These are phyloP conservation scores for Graphium sp. DNA, from an alignment of 2,329 filamentous ascomycete genomes.

Conservation along the genomic window DNA sequence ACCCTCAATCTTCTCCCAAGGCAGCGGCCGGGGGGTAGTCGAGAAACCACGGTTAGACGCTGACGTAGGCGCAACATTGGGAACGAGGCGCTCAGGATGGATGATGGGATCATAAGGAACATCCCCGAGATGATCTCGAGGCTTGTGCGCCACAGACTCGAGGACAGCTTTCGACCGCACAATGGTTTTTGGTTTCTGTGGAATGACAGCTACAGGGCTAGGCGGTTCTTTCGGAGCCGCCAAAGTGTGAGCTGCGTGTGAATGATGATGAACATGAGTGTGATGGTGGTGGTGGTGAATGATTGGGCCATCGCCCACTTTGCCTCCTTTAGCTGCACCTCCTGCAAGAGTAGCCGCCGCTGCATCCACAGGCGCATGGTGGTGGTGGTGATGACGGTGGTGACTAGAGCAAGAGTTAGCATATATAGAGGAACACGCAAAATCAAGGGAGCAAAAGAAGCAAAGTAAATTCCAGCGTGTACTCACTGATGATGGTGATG, in stretches of 20 bases:
- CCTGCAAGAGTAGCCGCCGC: conserved; percentile 23
- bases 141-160: conserved; percentile 51
- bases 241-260: neutral
- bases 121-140: conserved; percentile 69
- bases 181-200: conserved; percentile 46
- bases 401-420: conserved; percentile 7
- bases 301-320: conserved; percentile 14
- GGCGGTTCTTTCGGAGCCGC: conserved; percentile 11
- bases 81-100: conserved; percentile 29
- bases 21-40: conserved; percentile 54
- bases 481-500: conserved; percentile 55
- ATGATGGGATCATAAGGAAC: conserved; percentile 63
- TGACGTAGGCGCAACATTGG: too few species aligned
- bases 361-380: conserved; percentile 30
- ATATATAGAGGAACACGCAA: neutral
- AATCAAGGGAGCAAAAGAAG: neutral
- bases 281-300: conserved; percentile 34
- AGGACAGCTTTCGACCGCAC: conserved; percentile 56
- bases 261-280: too few species aligned
- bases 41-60: conserved; percentile 24
- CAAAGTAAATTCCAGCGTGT: neutral
- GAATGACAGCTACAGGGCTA: conserved; percentile 22
- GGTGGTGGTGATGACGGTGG: conserved; percentile 43
- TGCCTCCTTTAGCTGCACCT: conserved; percentile 30
- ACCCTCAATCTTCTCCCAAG: conserved; percentile 51